phyloP scores from a whole-genome alignment of 805 yeast species.

The Blastobotrys muscicola region DNA sequence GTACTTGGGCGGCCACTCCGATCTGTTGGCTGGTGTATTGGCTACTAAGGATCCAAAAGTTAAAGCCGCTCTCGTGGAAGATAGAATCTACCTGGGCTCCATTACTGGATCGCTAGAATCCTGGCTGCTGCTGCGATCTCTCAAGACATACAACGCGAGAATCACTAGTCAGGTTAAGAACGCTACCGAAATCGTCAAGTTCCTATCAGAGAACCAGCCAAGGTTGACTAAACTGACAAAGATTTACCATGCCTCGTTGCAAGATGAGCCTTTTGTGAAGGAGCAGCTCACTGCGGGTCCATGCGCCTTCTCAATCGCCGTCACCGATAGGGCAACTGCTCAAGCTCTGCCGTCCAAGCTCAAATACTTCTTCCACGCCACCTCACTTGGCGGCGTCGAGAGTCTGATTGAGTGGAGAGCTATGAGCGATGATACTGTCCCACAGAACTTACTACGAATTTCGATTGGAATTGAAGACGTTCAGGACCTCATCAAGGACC shows the following conservation, averaged over 20 bases:
- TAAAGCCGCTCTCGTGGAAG: constrained; percentile 41
- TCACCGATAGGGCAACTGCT: constrained; percentile 46
- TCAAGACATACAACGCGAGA: constrained; percentile 72
- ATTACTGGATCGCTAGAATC: constrained; percentile 72
- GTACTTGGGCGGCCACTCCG: constrained; percentile 94
- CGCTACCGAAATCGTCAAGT: constrained; percentile 53
- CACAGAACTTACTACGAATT: constrained; percentile 53
- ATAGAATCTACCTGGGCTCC: constrained; percentile 68
- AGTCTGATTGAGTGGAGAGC: constrained; percentile 88
- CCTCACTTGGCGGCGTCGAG: constrained; percentile 89
- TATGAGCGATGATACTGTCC: constrained; percentile 50
- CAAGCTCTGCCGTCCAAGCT: constrained; percentile 53
- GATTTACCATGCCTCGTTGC: constrained; percentile 68
- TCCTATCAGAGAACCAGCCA: constrained; percentile 40
- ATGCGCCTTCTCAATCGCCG: constrained; percentile 53
- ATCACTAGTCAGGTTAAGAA: constrained; percentile 54
- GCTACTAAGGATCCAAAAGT: constrained; percentile 48
- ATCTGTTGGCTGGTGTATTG: constrained; percentile 72
- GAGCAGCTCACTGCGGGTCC: constrained; percentile 60
- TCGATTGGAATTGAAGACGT: constrained; percentile 75
- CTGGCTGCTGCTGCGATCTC: constrained; percentile 63
- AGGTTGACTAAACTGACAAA: constrained; percentile 41
- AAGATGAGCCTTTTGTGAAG: constrained; percentile 55
- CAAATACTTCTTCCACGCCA: constrained; percentile 76
- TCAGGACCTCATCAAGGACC: constrained; percentile 67